phyloP scores from a whole-genome alignment of 805 yeast species.

The Kodamaea kakaduensis region DNA sequence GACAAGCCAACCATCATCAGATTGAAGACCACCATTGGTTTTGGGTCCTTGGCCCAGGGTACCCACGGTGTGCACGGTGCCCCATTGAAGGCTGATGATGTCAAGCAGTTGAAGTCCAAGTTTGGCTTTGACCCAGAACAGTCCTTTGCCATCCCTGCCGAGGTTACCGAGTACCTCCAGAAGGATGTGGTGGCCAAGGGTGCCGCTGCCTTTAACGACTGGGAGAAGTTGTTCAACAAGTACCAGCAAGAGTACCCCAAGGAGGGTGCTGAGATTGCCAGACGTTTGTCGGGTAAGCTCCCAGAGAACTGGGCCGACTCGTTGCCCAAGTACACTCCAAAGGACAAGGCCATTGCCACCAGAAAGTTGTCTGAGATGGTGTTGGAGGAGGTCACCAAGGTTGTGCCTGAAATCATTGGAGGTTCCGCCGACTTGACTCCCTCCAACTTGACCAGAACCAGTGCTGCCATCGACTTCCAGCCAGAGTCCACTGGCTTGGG shows the following conservation, averaged over 20 bases:
- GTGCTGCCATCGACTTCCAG: conserved; percentile 87
- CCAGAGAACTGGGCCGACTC: conserved; percentile 77
- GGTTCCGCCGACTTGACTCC: conserved; percentile 99
- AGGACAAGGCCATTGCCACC: conserved; percentile 83
- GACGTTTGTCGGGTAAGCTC: conserved; percentile 74
- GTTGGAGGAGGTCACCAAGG: conserved; percentile 56
- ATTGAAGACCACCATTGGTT: conserved; percentile 89
- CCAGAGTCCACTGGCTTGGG: conserved; percentile 78
- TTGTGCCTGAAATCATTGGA: conserved; percentile 85
- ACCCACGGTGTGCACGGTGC: conserved; percentile 94
- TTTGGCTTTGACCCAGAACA: conserved; percentile 88
- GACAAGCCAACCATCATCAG: conserved; percentile 90
- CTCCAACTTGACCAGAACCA: conserved; percentile 90
- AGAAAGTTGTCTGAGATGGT: conserved; percentile 90
- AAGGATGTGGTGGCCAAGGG: conserved; percentile 53
- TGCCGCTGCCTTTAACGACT: conserved; percentile 64
- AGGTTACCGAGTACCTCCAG: conserved; percentile 69
- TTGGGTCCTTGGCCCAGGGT: conserved; percentile 81
- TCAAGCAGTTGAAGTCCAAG: conserved; percentile 75
- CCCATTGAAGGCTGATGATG: conserved; percentile 91
- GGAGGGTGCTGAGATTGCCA: conserved; percentile 69
- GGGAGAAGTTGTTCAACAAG: conserved; percentile 61
- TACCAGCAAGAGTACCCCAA: conserved; percentile 72
- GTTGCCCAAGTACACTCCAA: conserved; percentile 75
- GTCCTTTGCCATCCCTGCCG: conserved; percentile 74